Percentiles rank a stretch among this genome's conserved stretches.
These are phyloP conservation scores for Euphrasia confusa DNA, from an alignment of 257 asterid genomes.

Conservation along the genomic window DNA sequence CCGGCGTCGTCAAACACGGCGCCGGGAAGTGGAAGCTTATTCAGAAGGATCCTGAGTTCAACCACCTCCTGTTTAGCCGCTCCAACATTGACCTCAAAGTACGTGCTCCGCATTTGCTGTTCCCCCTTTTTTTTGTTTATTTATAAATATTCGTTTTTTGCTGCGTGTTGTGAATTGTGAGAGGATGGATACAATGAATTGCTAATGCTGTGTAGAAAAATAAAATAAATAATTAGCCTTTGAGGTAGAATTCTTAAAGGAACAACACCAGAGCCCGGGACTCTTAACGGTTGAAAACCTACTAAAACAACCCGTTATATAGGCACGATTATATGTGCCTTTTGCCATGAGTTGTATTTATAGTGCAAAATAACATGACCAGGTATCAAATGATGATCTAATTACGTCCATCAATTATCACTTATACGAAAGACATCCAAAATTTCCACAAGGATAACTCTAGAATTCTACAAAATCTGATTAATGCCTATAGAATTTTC, in stretches of 20 bases:
- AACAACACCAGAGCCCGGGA: not conserved
- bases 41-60: conserved; percentile 61
- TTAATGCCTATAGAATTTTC: not conserved
- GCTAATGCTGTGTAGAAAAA: too few relatives aligned
- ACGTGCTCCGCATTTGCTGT: not conserved
- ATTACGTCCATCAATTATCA: not conserved
- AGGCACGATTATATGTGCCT: not conserved
- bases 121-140: not conserved
- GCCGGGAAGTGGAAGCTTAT: conserved; percentile 77
- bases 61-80: conserved; percentile 49
- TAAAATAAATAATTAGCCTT: too few relatives aligned
- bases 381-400: not conserved
- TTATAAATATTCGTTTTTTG: not conserved
- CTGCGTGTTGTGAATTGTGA: not conserved
- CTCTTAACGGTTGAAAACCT: too few relatives aligned
- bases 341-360: not conserved
- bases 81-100: conserved; percentile 79
- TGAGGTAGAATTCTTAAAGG: not conserved
- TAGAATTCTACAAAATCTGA: not conserved
- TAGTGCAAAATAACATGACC: not conserved
- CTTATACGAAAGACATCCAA: not conserved
- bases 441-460: not conserved
- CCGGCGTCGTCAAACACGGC: conserved; percentile 68
- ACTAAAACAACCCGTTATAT: not conserved
- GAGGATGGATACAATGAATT: not conserved